Evolutionary conservation across 2,329 filamentous ascomycete species (phyloP).

Genomic region (Curvularia sp.): DNA sequence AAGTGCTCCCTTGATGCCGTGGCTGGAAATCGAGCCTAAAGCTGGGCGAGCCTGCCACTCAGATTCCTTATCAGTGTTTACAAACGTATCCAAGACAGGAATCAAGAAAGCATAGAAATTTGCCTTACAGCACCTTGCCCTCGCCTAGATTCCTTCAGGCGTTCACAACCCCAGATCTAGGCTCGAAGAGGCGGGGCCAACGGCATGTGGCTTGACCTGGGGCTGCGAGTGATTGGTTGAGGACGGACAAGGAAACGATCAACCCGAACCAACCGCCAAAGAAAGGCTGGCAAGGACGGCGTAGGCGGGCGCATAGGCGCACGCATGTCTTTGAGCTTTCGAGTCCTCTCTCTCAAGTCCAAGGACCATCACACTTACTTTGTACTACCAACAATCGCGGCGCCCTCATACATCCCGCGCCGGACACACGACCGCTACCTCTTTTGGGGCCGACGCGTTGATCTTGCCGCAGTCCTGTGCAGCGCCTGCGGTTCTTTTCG

Average conservation of each 20-base stretch:
- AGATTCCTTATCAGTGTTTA: background rate
- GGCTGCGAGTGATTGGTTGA: slow-evolving; percentile 16
- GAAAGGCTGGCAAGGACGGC: slow-evolving; percentile 17
- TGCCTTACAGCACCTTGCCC: slow-evolving; percentile 2
- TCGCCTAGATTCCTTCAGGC: slow-evolving; percentile 13
- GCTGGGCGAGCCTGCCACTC: background rate
- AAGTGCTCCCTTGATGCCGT: background rate
- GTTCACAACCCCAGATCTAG: slow-evolving; percentile 22
- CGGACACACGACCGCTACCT: background rate
- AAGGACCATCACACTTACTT: background rate
- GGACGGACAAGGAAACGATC: slow-evolving; percentile 16
- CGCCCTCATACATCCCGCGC: background rate
- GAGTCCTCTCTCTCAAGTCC: slow-evolving; percentile 11
- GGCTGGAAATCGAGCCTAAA: background rate
- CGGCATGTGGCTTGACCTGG: slow-evolving; percentile 17
- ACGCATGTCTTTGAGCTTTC: slow-evolving; percentile 15
- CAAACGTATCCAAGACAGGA: background rate
- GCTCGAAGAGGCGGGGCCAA: slow-evolving; percentile 19
- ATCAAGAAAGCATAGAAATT: background rate
- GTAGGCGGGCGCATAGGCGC: slow-evolving; percentile 9
- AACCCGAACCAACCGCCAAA: slow-evolving; percentile 20
- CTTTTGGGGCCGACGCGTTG: slow-evolving; percentile 1
- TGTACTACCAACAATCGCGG: background rate
- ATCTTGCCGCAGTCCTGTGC: background rate
- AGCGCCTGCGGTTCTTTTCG: slow-evolving; percentile 2